phyloP scores from a whole-genome alignment of 1,139 yeast genomes.

The Protomyces inouyei region DNA sequence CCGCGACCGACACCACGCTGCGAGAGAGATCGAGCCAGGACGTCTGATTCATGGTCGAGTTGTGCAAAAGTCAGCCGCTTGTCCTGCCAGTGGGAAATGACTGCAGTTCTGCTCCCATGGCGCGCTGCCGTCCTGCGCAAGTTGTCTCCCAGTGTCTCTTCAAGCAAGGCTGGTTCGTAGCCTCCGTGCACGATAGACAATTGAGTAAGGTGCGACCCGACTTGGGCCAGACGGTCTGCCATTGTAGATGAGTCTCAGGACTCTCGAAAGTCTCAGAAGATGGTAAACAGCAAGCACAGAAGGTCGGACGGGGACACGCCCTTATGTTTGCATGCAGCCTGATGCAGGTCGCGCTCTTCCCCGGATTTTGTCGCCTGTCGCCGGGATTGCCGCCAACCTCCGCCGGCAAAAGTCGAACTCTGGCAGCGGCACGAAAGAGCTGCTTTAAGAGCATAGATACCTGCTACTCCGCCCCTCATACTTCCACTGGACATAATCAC shows the following conservation, averaged over 20 bases:
- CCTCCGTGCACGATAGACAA: constrained; percentile 4
- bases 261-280: no score
- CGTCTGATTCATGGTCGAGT: constrained; percentile 35
- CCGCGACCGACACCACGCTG: constrained; percentile 34
- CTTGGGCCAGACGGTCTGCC: neutral
- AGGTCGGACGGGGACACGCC: no score
- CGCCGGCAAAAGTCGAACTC: no score
- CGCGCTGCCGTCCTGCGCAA: constrained; percentile 26
- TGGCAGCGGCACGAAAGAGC: neutral
- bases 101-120: constrained; percentile 34
- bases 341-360: no score
- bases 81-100: constrained; percentile 37
- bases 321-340: no score
- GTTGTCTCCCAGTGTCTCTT: neutral
- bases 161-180: constrained; percentile 1
- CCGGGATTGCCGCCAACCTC: no score
- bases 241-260: neutral
- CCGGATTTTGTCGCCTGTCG: no score
- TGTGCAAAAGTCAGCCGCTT: constrained; percentile 34
- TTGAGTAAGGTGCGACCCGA: neutral
- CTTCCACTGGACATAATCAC: neutral
- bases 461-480: neutral
- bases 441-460: neutral
- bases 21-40: constrained; percentile 30
- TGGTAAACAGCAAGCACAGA: no score